A percentile compares a stretch with the other conserved stretches of the same genome.
These are phyloP conservation scores for Ophiosphaerella korrae DNA, from an alignment of 2,329 filamentous ascomycete genomes.

Conservation along the genomic window DNA sequence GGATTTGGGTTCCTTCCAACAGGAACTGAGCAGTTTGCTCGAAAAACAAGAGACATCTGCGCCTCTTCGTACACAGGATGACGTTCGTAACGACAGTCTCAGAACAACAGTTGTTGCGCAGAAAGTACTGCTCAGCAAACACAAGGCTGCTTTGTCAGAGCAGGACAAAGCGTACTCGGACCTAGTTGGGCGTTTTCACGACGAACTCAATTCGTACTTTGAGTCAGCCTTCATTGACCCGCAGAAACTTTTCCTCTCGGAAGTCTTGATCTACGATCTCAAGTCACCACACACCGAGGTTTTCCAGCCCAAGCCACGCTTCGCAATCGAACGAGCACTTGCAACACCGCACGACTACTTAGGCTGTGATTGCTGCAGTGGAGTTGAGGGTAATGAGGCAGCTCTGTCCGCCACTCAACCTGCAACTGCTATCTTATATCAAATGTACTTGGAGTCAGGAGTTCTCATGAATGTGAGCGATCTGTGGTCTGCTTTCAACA, in stretches of 20 bases:
- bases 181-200: slow-evolving; percentile 63
- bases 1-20: slow-evolving; percentile 23
- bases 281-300: slow-evolving; percentile 72
- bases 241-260: slow-evolving; percentile 64
- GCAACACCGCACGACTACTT: slow-evolving; percentile 77
- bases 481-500: slow-evolving; percentile 76
- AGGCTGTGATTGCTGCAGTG: slow-evolving; percentile 70
- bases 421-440: slow-evolving; percentile 74
- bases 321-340: slow-evolving; percentile 73
- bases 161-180: slow-evolving; percentile 73
- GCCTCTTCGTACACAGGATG: slow-evolving; percentile 74
- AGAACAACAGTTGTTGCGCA: slow-evolving; percentile 81
- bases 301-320: slow-evolving; percentile 74
- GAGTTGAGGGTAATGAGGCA: slow-evolving; percentile 43
- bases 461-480: slow-evolving; percentile 79
- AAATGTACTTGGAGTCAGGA: slow-evolving; percentile 78
- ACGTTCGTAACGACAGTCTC: slow-evolving; percentile 69
- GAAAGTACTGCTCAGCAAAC: slow-evolving; percentile 78
- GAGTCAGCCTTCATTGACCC: slow-evolving; percentile 54
- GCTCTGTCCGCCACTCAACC: slow-evolving; percentile 67
- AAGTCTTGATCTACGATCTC: slow-evolving; percentile 77
- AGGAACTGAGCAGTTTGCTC: slow-evolving; percentile 44
- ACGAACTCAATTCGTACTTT: slow-evolving; percentile 57
- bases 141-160: slow-evolving; percentile 71
- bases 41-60: slow-evolving; percentile 25